These are phyloP conservation scores for Babesia microti DNA, from an alignment of 169 alveolate genomes.

Conservation along the genomic window DNA sequence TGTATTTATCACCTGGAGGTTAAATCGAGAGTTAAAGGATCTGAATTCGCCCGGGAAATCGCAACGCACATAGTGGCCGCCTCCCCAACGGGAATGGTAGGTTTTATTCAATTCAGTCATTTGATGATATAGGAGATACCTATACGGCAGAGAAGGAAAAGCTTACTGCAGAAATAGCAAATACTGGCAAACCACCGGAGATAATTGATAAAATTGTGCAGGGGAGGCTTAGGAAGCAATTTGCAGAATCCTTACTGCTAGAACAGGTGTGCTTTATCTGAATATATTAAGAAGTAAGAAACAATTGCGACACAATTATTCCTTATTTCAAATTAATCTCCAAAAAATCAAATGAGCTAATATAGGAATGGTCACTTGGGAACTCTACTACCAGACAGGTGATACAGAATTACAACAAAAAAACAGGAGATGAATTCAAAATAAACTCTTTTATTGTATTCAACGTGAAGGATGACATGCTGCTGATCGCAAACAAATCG, in stretches of 20 bases:
- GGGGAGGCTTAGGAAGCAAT: constrained; percentile 21
- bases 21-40: constrained; percentile 1
- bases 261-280: constrained; percentile 16
- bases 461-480: constrained; percentile 25
- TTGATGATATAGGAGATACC: constrained; percentile 14
- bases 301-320: not conserved
- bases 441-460: constrained; percentile 8
- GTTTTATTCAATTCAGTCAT: not conserved
- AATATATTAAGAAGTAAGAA: not conserved
- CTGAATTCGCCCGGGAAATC: constrained; percentile 8
- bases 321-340: too few relatives aligned
- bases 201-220: constrained; percentile 16
- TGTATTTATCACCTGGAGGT: not conserved
- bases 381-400: constrained; percentile 11
- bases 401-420: constrained; percentile 8
- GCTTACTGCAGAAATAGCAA: constrained; percentile 7
- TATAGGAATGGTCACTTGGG: constrained; percentile 34
- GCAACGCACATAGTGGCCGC: constrained; percentile 28
- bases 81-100: constrained; percentile 10
- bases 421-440: not conserved
- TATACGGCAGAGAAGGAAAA: constrained; percentile 4
- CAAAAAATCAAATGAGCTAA: too few relatives aligned
- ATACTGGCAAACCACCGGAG: constrained; percentile 23
- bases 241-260: constrained; percentile 28
- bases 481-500: too few relatives aligned